Evolutionary conservation across 2,329 filamentous ascomycete species (phyloP).

Genomic region (Exserohilum turcica): DNA sequence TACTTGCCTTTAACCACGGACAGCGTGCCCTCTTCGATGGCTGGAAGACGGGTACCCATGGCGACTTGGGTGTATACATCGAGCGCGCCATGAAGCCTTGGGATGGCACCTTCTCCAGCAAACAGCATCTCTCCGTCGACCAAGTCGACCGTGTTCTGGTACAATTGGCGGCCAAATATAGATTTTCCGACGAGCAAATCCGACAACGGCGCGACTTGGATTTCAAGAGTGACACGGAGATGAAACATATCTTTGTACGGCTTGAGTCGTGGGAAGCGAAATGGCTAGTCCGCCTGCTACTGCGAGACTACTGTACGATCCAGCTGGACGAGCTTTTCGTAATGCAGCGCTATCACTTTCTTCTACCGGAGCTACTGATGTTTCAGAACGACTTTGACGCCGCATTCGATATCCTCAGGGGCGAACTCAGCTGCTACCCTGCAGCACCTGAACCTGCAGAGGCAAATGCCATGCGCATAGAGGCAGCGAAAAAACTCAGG

Average conservation of each 20-base stretch:
- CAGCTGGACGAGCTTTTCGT: slow-evolving; percentile 63
- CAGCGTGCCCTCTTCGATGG: slow-evolving; percentile 65
- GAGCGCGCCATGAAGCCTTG: slow-evolving; percentile 67
- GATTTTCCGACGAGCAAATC: slow-evolving; percentile 69
- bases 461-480: slow-evolving; percentile 39
- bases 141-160: slow-evolving; percentile 72
- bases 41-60: slow-evolving; percentile 64
- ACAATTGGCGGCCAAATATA: slow-evolving; percentile 68
- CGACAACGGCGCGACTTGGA: slow-evolving; percentile 26
- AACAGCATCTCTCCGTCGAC: slow-evolving; percentile 63
- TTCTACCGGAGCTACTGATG: slow-evolving; percentile 71
- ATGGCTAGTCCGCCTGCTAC: slow-evolving; percentile 82
- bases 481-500: slow-evolving; percentile 47
- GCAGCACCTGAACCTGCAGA: slow-evolving; percentile 42
- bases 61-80: slow-evolving; percentile 75
- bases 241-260: slow-evolving; percentile 51
- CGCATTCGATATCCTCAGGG: slow-evolving; percentile 62
- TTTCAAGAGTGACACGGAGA: slow-evolving; percentile 30
- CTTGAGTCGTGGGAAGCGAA: slow-evolving; percentile 72
- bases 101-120: slow-evolving; percentile 49
- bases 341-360: slow-evolving; percentile 67
- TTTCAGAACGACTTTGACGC: slow-evolving; percentile 71
- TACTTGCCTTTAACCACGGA: slow-evolving; percentile 67
- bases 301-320: slow-evolving; percentile 76
- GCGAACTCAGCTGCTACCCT: slow-evolving; percentile 47